Evolutionary conservation across 75 land plant genomes (phyloP).

Genomic region (Cryptomeria japonica): DNA sequence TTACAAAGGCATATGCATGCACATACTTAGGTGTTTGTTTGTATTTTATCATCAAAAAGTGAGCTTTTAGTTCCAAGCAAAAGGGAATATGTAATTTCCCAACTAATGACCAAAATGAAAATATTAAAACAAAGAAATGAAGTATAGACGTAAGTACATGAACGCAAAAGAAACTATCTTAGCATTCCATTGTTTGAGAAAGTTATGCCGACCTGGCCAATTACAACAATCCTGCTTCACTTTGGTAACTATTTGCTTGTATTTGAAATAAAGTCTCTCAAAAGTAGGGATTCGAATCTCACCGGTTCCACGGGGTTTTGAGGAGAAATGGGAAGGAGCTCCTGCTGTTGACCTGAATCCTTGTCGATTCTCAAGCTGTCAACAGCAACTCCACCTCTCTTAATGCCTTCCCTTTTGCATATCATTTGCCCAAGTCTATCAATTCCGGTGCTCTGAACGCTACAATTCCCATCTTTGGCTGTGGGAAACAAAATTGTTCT

Average conservation of each 20-base stretch:
- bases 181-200: not conserved
- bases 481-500: not conserved
- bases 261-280: not conserved
- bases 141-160: too few relatives aligned
- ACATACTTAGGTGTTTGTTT: too few relatives aligned
- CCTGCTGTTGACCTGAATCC: not conserved
- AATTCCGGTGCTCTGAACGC: not conserved
- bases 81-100: too few relatives aligned
- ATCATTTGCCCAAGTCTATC: not conserved
- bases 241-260: not conserved
- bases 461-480: not conserved
- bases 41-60: too few relatives aligned
- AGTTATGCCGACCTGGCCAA: not conserved
- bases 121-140: too few relatives aligned
- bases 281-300: not conserved
- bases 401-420: not conserved
- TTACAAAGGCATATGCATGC: too few relatives aligned
- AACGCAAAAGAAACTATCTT: too few relatives aligned
- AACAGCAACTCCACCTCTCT: not conserved
- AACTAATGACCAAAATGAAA: too few relatives aligned
- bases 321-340: not conserved
- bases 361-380: not conserved
- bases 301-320: not conserved
- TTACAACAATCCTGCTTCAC: not conserved
- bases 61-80: too few relatives aligned